Percentiles rank a stretch among this genome's conserved stretches.
phyloP scores from a whole-genome alignment of 495 filamentous ascomycete genomes.

The Pyrenula aspistea region DNA sequence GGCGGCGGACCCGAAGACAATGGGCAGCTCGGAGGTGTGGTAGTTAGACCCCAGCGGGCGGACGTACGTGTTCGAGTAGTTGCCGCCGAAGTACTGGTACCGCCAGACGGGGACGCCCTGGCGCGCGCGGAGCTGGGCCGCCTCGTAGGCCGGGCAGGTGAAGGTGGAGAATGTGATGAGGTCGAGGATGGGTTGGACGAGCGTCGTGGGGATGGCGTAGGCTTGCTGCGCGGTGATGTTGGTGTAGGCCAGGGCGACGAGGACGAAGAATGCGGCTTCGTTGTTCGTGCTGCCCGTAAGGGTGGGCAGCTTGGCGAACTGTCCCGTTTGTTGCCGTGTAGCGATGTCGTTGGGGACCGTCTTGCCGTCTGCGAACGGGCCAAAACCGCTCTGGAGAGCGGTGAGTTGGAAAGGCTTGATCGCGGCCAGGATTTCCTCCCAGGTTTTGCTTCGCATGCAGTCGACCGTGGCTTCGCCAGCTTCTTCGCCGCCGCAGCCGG shows the following conservation, averaged over 20 bases:
- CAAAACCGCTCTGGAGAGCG: constrained; percentile 2
- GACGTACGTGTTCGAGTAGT: constrained; percentile 8
- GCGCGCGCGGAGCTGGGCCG: constrained; percentile 3
- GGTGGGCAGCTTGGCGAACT: neutral
- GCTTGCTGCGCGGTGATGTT: constrained; percentile 4
- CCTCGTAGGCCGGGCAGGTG: constrained; percentile 17
- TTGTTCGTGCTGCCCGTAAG: constrained; percentile 20
- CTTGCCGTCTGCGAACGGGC: constrained; percentile 1
- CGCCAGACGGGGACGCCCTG: constrained; percentile 24
- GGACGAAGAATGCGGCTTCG: constrained; percentile 19
- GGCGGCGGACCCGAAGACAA: constrained; percentile 20
- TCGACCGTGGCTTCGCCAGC: constrained; percentile 16
- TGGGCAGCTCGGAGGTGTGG: neutral
- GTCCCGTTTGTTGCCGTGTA: neutral
- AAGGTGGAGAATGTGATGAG: constrained; percentile 18
- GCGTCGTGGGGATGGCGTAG: neutral
- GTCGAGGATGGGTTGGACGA: constrained; percentile 6
- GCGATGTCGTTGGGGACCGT: neutral
- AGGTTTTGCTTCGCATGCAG: constrained; percentile 30
- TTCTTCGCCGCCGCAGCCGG: constrained; percentile 22
- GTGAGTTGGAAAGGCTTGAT: constrained; percentile 2
- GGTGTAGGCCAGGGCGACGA: constrained; percentile 3
- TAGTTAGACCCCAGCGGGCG: constrained; percentile 1
- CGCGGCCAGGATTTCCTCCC: constrained; percentile 18
- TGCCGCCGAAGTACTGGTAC: constrained; percentile 26